Percentiles rank a stretch among this genome's conserved stretches.
Conservation (phyloP, 305 asterid species). For the Fraxinus sp. region DNA sequence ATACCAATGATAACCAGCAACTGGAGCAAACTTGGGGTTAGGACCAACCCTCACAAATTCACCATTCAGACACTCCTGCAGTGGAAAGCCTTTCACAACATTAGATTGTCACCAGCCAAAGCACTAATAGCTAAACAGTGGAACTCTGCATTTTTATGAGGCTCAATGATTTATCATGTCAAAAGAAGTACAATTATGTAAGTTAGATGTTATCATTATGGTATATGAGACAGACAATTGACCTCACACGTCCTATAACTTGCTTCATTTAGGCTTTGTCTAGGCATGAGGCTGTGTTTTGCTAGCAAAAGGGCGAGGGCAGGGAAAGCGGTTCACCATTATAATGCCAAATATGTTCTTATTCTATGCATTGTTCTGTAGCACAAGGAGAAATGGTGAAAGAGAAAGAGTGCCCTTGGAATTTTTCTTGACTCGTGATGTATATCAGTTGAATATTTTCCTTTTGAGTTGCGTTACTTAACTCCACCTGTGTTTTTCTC, state of each 20-base stretch:
- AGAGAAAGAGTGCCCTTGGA: background rate
- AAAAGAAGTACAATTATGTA: background rate
- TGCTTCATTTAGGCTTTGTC: background rate
- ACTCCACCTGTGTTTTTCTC: background rate
- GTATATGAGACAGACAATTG: background rate
- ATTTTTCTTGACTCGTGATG: background rate
- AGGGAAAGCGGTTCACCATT: background rate
- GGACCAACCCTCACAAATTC: constrained; percentile 98
- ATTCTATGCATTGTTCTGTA: background rate
- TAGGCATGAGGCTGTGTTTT: background rate
- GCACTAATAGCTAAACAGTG: background rate
- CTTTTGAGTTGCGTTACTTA: background rate
- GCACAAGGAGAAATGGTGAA: background rate
- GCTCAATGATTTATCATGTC: background rate
- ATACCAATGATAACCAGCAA: constrained; percentile 98
- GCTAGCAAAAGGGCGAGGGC: background rate
- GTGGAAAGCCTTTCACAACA: constrained; percentile 1
- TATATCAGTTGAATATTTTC: background rate
- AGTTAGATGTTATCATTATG: background rate
- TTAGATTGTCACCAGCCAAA: constrained; percentile 5
- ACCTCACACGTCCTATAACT: background rate
- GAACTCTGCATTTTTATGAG: background rate
- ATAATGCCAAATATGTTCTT: background rate
- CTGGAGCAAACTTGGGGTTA: constrained; percentile 85
- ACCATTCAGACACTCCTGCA: constrained; percentile 93